Conservation (phyloP, 805 yeast species). For the Blastobotrys parvus region DNA sequence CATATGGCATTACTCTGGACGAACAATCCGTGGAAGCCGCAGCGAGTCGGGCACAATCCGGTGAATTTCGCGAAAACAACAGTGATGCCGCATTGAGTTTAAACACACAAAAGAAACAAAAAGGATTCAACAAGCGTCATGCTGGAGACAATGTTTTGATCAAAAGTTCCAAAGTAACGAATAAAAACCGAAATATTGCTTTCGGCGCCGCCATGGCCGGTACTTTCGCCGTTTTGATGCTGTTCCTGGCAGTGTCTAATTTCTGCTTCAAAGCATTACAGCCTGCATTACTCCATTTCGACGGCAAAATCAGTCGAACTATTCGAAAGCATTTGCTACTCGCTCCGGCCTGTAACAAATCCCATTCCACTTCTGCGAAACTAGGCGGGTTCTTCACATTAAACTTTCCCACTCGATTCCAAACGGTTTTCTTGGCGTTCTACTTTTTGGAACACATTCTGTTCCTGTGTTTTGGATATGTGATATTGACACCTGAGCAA, state of each 20-base stretch:
- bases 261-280: neutral
- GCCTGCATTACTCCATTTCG: neutral
- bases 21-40: too few species aligned
- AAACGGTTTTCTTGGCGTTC: constrained; percentile 27
- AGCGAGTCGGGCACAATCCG: too few species aligned
- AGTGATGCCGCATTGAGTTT: too few species aligned
- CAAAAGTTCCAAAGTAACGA: too few species aligned
- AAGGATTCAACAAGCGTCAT: too few species aligned
- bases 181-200: neutral
- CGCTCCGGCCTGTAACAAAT: constrained; percentile 23
- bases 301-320: constrained; percentile 9
- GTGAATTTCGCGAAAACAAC: too few species aligned
- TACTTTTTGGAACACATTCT: constrained; percentile 26
- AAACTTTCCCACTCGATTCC: constrained; percentile 30
- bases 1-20: too few species aligned
- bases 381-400: constrained; percentile 13
- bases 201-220: neutral
- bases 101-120: too few species aligned
- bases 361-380: constrained; percentile 20
- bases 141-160: too few species aligned
- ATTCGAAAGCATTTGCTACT: constrained; percentile 15
- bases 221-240: neutral
- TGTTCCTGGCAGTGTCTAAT: too few species aligned
- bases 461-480: constrained; percentile 18
- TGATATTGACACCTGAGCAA: constrained; percentile 49